phyloP scores from a whole-genome alignment of 2,329 filamentous ascomycete genomes.

The Elsinoe australis region DNA sequence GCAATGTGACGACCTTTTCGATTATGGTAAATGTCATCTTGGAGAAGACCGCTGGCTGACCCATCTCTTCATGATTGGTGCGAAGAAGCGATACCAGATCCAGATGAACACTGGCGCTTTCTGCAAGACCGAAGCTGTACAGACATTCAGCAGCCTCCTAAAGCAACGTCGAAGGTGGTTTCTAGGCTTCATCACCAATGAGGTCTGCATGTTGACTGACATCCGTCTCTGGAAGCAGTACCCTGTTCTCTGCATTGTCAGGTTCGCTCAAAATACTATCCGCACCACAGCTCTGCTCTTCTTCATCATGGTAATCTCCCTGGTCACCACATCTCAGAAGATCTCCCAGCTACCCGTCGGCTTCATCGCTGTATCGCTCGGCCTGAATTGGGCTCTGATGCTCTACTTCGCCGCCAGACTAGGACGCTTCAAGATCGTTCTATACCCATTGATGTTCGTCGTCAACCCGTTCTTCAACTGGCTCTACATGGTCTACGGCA shows the following conservation, averaged over 20 bases:
- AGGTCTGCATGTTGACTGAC: conserved; percentile 96
- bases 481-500: conserved; percentile 96
- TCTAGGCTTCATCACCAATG: conserved; percentile 93
- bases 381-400: conserved; percentile 92
- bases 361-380: conserved; percentile 86
- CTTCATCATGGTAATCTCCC: conserved; percentile 82
- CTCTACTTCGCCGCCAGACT: conserved; percentile 87
- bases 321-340: conserved; percentile 75
- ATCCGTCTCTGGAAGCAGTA: conserved; percentile 86
- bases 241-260: conserved; percentile 73
- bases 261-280: conserved; percentile 95
- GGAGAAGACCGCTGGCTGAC: conserved; percentile 96
- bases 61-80: conserved; percentile 97
- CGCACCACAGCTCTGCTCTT: conserved; percentile 88
- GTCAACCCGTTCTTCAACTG: conserved; percentile 97
- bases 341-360: conserved; percentile 76
- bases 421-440: conserved; percentile 82
- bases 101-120: conserved; percentile 97
- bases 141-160: conserved; percentile 73
- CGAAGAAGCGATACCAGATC: conserved; percentile 87
- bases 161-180: conserved; percentile 97
- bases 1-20: conserved; percentile 90
- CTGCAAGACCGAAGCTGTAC: conserved; percentile 95
- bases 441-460: conserved; percentile 93
- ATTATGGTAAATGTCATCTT: conserved; percentile 90